Percentiles rank a stretch among this genome's conserved stretches.
Conservation (phyloP, 257 asterid species). For the Fraxinus excelsior region DNA sequence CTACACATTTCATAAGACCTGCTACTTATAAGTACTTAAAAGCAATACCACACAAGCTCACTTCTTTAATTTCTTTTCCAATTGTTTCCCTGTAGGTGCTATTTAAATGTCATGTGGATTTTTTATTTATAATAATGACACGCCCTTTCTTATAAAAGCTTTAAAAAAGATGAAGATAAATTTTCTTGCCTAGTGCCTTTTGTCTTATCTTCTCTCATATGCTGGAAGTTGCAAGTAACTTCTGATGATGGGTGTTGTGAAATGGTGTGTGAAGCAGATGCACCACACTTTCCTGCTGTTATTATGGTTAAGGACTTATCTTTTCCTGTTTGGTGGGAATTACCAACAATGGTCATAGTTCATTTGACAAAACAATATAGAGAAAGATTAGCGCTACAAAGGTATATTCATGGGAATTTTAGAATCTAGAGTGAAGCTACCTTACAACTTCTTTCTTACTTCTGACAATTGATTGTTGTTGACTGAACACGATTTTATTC, state of each 20-base stretch:
- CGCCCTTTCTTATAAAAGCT: background rate
- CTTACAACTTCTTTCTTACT: background rate
- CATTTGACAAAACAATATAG: conserved; percentile 8
- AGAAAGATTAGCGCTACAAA: conserved; percentile 10
- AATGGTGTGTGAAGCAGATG: background rate
- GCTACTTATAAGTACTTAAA: too few species aligned
- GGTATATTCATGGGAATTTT: conserved; percentile 2
- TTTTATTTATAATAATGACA: background rate
- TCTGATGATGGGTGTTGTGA: background rate
- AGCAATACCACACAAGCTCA: too few species aligned
- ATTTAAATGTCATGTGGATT: background rate
- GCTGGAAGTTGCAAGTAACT: background rate
- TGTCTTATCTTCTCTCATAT: background rate
- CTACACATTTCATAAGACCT: too few species aligned
- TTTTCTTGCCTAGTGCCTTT: background rate
- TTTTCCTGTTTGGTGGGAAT: background rate
- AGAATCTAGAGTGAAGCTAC: conserved; percentile 3
- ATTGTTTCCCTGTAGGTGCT: background rate
- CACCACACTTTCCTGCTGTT: background rate
- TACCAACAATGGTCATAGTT: background rate
- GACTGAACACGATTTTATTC: background rate
- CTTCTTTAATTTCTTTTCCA: background rate
- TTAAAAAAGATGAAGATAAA: background rate
- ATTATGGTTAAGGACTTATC: background rate
- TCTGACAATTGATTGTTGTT: background rate